Evolutionary conservation across 805 yeast genomes (phyloP).

Genomic region (Yamadazyma ubonensis): DNA sequence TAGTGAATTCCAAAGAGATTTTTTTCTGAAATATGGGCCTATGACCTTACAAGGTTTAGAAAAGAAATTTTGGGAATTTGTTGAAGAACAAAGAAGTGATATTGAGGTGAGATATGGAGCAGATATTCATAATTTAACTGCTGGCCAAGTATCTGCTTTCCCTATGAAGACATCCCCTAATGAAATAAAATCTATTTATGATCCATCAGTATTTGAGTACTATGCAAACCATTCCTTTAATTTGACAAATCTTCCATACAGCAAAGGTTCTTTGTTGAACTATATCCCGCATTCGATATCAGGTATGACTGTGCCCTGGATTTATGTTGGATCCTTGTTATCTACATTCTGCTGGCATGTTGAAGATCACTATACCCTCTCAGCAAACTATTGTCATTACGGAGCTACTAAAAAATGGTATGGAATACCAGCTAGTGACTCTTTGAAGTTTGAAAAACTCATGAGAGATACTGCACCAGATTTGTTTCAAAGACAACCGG

Average conservation of each 20-base stretch:
- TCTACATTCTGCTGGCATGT: constrained; percentile 97
- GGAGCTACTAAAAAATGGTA: constrained; percentile 95
- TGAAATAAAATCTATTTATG: constrained; percentile 9
- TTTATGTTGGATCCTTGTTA: constrained; percentile 83
- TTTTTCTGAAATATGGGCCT: constrained; percentile 33
- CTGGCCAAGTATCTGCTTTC: constrained; percentile 73
- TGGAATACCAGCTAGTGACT: constrained; percentile 72
- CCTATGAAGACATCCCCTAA: constrained; percentile 46
- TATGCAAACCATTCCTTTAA: constrained; percentile 72
- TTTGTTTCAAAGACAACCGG: constrained; percentile 79
- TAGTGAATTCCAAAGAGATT: constrained; percentile 45
- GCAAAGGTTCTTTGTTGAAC: constrained; percentile 66
- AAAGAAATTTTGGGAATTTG: constrained; percentile 61
- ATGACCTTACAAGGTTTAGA: constrained; percentile 50
- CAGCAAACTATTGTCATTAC: constrained; percentile 88
- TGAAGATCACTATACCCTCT: constrained; percentile 89
- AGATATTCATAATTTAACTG: constrained; percentile 66
- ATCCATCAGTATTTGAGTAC: constrained; percentile 18
- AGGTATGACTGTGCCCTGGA: constrained; percentile 96
- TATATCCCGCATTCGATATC: constrained; percentile 67
- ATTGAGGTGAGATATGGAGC: constrained; percentile 79
- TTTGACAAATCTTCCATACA: constrained; percentile 67
- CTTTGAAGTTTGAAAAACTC: constrained; percentile 62
- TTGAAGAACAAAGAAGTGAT: constrained; percentile 39
- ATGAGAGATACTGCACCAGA: constrained; percentile 73